Evolutionary conservation across 768 basidiomycete genomes (phyloP).

Genomic region (Leucosporidium yakuticum): DNA sequence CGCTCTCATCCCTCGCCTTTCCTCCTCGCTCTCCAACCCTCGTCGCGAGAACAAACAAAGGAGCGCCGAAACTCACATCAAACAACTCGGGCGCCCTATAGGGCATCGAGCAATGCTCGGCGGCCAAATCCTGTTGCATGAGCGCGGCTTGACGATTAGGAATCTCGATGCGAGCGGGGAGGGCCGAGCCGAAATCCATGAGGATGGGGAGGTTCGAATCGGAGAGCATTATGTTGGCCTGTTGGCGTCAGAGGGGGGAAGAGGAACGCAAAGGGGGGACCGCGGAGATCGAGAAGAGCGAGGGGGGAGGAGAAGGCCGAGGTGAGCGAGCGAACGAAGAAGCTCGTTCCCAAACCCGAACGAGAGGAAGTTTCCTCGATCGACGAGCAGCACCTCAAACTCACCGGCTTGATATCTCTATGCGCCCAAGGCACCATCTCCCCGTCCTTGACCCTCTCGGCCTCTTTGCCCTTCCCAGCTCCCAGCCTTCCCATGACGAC

Average conservation of each 20-base stretch:
- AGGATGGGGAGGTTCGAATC: constrained; percentile 57
- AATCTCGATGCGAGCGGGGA: constrained; percentile 75
- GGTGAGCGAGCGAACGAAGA: no score
- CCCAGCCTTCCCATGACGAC: neutral
- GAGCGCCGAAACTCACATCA: constrained; percentile 52
- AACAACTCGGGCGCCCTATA: constrained; percentile 96
- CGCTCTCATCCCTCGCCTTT: no score
- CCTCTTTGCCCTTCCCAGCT: constrained; percentile 14
- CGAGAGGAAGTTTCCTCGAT: no score
- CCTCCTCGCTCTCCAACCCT: no score
- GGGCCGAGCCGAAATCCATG: constrained; percentile 95
- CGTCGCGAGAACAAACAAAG: neutral
- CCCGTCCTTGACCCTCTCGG: neutral
- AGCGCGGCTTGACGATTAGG: constrained; percentile 80
- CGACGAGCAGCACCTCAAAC: constrained; percentile 37
- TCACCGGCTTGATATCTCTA: constrained; percentile 91
- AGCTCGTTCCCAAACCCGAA: no score
- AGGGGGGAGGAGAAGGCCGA: no score
- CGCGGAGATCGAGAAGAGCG: neutral
- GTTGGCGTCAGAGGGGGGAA: neutral
- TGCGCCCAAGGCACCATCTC: constrained; percentile 73
- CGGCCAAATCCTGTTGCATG: constrained; percentile 90
- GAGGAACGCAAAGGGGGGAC: neutral
- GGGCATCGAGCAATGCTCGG: constrained; percentile 97
- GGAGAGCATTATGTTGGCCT: constrained; percentile 45